phyloP scores from a whole-genome alignment of 768 basidiomycete genomes.

The Calocybe cyanea region DNA sequence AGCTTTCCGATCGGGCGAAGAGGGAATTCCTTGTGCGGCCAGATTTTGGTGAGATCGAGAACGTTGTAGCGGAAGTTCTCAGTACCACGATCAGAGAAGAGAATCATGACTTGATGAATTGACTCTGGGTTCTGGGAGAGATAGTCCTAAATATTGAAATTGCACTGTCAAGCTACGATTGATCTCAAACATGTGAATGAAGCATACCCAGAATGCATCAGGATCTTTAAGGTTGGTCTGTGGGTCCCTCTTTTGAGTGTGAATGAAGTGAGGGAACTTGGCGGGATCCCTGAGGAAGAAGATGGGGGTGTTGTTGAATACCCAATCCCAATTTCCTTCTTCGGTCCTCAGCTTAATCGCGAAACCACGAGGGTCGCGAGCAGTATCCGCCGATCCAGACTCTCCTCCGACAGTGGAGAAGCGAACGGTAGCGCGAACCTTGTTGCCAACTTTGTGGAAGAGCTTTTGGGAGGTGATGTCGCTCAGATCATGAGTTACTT shows the following conservation, averaged over 20 bases:
- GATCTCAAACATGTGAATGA: background rate
- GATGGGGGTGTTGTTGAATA: conserved; percentile 89
- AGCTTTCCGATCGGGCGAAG: conserved; percentile 85
- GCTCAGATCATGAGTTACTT: conserved; percentile 80
- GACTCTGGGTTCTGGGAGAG: conserved; percentile 86
- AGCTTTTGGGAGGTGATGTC: conserved; percentile 74
- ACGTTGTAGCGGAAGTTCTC: conserved; percentile 72
- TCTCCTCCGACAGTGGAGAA: conserved; percentile 96
- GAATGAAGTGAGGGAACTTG: conserved; percentile 93
- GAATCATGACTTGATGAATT: conserved; percentile 84
- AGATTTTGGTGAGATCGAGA: conserved; percentile 87
- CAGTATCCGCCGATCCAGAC: conserved; percentile 84
- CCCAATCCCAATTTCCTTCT: conserved; percentile 91
- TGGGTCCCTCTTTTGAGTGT: conserved; percentile 89
- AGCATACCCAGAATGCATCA: conserved; percentile 76
- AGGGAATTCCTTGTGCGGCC: conserved; percentile 88
- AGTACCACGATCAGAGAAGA: conserved; percentile 94
- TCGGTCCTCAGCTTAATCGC: conserved; percentile 86
- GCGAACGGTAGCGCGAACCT: conserved; percentile 72
- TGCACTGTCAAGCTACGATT: no score
- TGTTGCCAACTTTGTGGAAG: conserved; percentile 62
- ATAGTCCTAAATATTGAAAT: conserved; percentile 58
- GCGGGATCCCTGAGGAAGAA: conserved; percentile 87
- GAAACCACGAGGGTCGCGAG: conserved; percentile 92
- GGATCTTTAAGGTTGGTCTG: conserved; percentile 88